These are phyloP conservation scores for Lepiota venenata DNA, from an alignment of 768 basidiomycete species.

Conservation along the genomic window DNA sequence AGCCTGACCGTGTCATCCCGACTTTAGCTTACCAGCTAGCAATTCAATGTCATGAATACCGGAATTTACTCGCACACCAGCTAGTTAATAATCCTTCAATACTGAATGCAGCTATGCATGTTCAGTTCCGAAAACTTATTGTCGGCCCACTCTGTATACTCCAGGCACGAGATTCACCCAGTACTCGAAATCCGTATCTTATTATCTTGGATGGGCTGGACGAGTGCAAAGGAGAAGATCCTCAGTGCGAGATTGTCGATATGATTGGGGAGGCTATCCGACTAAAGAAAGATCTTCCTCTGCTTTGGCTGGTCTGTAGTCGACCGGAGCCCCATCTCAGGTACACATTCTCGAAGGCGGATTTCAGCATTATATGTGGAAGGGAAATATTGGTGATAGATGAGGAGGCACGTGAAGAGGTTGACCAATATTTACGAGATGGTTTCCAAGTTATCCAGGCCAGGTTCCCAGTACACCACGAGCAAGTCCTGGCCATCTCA, in stretches of 20 bases:
- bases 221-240: too few relatives aligned
- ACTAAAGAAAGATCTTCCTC: neutral
- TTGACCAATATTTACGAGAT: neutral
- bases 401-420: neutral
- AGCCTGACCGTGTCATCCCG: neutral
- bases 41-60: neutral
- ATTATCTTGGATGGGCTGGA: too few relatives aligned
- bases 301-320: too few relatives aligned
- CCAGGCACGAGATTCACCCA: too few relatives aligned
- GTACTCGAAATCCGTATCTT: too few relatives aligned
- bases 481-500: neutral
- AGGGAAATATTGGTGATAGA: neutral
- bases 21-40: constrained; percentile 4
- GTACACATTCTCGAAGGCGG: neutral
- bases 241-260: too few relatives aligned
- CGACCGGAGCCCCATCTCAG: neutral
- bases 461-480: neutral
- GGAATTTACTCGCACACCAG: too few relatives aligned
- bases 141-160: too few relatives aligned
- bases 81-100: too few relatives aligned
- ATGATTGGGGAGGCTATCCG: too few relatives aligned
- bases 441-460: neutral
- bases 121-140: too few relatives aligned
- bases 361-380: neutral
- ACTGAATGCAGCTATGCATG: too few relatives aligned